Conservation (phyloP, 2,329 filamentous ascomycete species). For the Verticillium albo-atrum region DNA sequence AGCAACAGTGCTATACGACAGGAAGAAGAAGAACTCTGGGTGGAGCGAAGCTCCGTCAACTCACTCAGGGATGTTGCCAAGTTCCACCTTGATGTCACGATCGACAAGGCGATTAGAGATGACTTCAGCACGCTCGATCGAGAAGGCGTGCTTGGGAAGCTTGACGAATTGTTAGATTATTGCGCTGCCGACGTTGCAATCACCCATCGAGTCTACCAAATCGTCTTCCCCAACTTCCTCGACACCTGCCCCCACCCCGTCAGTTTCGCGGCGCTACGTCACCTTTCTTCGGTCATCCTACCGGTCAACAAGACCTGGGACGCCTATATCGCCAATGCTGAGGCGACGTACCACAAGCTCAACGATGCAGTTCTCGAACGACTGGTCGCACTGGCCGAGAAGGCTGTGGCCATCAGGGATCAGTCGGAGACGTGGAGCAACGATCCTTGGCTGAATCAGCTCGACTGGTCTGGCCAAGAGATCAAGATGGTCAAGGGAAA, state of each 20-base stretch:
- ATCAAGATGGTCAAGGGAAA: slow-evolving; percentile 88
- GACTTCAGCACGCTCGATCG: slow-evolving; percentile 81
- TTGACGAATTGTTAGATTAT: slow-evolving; percentile 86
- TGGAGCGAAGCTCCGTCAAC: slow-evolving; percentile 90
- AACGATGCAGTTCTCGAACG: slow-evolving; percentile 75
- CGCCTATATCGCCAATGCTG: slow-evolving; percentile 75
- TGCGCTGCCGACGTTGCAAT: slow-evolving; percentile 92
- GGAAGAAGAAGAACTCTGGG: slow-evolving; percentile 94
- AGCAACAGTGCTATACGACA: slow-evolving; percentile 63
- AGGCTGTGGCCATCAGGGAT: slow-evolving; percentile 70
- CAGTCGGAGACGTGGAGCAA: slow-evolving; percentile 64
- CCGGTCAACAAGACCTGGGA: slow-evolving; percentile 89
- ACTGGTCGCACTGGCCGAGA: slow-evolving; percentile 67
- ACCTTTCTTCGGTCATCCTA: slow-evolving; percentile 89
- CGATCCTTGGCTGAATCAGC: slow-evolving; percentile 88
- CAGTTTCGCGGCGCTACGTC: slow-evolving; percentile 89
- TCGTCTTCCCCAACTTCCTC: slow-evolving; percentile 86
- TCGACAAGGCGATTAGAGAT: slow-evolving; percentile 85
- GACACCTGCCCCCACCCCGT: slow-evolving; percentile 92
- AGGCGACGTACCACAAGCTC: slow-evolving; percentile 75
- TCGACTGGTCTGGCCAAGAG: slow-evolving; percentile 95
- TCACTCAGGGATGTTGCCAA: slow-evolving; percentile 93
- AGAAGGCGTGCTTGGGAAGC: slow-evolving; percentile 60
- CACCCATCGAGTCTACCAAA: slow-evolving; percentile 90
- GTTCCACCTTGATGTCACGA: slow-evolving; percentile 86